Percentiles rank a stretch among this genome's conserved stretches.
Evolutionary conservation across 805 yeast species (phyloP).

Genomic region (Metschnikowia drakensbergensis): DNA sequence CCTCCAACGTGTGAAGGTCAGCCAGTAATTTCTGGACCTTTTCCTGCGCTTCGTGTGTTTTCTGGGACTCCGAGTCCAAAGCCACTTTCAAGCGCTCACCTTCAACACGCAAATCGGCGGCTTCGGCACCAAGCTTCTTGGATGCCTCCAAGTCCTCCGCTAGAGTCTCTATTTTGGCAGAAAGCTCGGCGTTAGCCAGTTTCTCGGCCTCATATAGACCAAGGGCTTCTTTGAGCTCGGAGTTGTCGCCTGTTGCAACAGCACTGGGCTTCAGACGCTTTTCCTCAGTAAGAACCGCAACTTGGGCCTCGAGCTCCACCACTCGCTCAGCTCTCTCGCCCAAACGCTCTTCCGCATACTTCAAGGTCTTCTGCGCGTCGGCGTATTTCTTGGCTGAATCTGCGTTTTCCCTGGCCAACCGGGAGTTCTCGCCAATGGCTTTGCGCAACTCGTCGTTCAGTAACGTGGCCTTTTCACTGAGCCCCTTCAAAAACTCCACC

Average conservation of each 20-base stretch:
- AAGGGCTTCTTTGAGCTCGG: neutral
- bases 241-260: neutral
- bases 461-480: conserved; percentile 57
- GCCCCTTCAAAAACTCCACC: conserved; percentile 63
- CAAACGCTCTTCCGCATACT: conserved; percentile 16
- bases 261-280: too few species aligned
- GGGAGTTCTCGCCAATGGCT: conserved; percentile 28
- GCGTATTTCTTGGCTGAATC: conserved; percentile 10
- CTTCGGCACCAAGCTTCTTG: neutral
- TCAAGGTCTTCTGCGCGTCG: conserved; percentile 14
- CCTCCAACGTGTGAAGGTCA: neutral
- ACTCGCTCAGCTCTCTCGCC: conserved; percentile 4
- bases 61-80: neutral
- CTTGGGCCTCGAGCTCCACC: neutral
- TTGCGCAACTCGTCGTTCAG: conserved; percentile 63
- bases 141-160: neutral
- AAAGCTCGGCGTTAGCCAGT: conserved; percentile 5
- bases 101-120: neutral
- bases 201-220: conserved; percentile 3
- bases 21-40: neutral
- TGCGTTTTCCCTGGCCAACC: conserved; percentile 10
- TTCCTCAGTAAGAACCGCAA: neutral
- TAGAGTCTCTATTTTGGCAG: conserved; percentile 1
- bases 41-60: neutral
- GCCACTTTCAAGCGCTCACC: neutral